Percentiles rank a stretch among this genome's conserved stretches.
Evolutionary conservation across 805 yeast genomes (phyloP).

Genomic region (Candida dajiaensis): DNA sequence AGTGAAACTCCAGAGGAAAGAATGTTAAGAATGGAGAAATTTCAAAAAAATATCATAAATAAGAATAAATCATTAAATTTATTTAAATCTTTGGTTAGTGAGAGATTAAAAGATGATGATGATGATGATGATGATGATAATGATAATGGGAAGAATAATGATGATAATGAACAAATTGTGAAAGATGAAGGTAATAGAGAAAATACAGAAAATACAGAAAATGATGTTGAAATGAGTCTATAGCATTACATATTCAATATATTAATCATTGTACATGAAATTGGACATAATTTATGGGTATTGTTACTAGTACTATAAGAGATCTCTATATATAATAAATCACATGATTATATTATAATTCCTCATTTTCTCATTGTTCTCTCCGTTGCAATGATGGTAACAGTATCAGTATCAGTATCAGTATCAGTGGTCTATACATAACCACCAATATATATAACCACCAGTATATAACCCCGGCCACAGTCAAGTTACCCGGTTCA

Average conservation of each 20-base stretch:
- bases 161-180: neutral
- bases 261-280: no score
- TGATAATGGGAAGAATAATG: neutral
- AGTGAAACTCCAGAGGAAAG: constrained; percentile 36
- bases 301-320: no score
- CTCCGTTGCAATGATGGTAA: no score
- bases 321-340: no score
- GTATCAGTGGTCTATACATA: no score
- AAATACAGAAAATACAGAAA: neutral
- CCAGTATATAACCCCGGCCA: no score
- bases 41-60: constrained; percentile 26
- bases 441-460: no score
- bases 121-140: neutral
- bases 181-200: neutral
- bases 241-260: neutral
- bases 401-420: no score
- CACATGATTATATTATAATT: no score
- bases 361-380: no score
- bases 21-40: constrained; percentile 27
- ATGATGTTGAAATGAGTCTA: neutral
- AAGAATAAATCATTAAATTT: constrained; percentile 23
- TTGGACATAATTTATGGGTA: no score
- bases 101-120: constrained; percentile 5
- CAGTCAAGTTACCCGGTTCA: neutral
- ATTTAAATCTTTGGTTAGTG: constrained; percentile 17